Evolutionary conservation across 768 basidiomycete genomes (phyloP).

Genomic region (Suillus discolor): DNA sequence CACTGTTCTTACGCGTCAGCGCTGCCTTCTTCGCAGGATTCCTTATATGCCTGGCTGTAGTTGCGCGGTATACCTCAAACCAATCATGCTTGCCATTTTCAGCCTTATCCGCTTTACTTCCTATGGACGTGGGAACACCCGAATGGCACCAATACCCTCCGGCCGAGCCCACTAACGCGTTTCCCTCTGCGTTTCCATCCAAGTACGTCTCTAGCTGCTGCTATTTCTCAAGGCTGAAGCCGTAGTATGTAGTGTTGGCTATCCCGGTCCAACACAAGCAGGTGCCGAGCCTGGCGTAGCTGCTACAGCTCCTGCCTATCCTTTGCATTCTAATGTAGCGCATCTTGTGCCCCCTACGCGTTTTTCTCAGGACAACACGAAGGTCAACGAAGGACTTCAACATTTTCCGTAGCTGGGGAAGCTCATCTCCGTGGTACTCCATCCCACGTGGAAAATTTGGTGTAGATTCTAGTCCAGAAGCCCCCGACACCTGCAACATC

Average conservation of each 20-base stretch:
- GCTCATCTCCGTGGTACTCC: constrained; percentile 80
- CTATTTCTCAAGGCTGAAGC: constrained; percentile 1
- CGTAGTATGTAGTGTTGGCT: constrained; percentile 26
- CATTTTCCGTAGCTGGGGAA: constrained; percentile 74
- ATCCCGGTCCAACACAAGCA: constrained; percentile 31
- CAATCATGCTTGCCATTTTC: constrained; percentile 5
- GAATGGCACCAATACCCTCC: constrained; percentile 70
- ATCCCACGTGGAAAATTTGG: constrained; percentile 63
- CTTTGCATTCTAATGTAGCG: constrained; percentile 64
- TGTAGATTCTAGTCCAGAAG: constrained; percentile 64
- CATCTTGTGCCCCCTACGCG: constrained; percentile 44
- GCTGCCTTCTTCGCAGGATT: constrained; percentile 18
- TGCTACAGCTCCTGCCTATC: constrained; percentile 71
- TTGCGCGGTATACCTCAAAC: constrained; percentile 12
- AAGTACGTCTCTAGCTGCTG: constrained; percentile 19
- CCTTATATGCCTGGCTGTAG: constrained; percentile 12
- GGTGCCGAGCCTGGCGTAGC: constrained; percentile 34
- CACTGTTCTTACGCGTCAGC: constrained; percentile 9
- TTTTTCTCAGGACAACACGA: constrained; percentile 20
- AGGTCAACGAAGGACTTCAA: constrained; percentile 50
- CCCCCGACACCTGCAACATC: constrained; percentile 67
- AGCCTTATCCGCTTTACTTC: constrained; percentile 3
- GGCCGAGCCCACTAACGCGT: constrained; percentile 63
- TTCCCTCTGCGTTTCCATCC: constrained; percentile 70
- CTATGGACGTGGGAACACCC: constrained; percentile 59